Evolutionary conservation across 306 rosid genomes (phyloP).

Genomic region (Corylus americana): DNA sequence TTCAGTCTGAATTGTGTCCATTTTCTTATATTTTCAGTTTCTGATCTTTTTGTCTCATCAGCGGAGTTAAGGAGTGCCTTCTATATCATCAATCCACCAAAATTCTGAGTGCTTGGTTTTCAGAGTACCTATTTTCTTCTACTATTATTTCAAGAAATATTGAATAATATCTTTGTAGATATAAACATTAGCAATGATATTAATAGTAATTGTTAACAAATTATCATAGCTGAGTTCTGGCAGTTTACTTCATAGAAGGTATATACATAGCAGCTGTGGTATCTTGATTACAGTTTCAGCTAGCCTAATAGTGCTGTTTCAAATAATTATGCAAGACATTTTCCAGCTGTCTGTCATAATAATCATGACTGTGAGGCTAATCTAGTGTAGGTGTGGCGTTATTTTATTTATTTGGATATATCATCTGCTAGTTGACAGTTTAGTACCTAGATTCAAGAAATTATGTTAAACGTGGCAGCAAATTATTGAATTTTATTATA

Average conservation of each 20-base stretch:
- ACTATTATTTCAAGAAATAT: not conserved
- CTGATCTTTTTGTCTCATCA: not conserved
- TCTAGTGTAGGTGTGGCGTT: not conserved
- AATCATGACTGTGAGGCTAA: not conserved
- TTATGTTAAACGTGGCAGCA: not conserved
- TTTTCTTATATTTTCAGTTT: not conserved
- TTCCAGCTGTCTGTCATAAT: not conserved
- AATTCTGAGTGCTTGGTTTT: not conserved
- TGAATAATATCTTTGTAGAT: not conserved
- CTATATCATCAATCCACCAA: not conserved
- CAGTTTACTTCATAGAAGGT: not conserved
- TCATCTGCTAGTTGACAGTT: conserved; percentile 6
- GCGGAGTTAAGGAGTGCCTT: not conserved
- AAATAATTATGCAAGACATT: not conserved
- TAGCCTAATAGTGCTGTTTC: not conserved
- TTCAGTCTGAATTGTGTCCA: not conserved
- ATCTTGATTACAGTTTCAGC: not conserved
- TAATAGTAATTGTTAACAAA: not conserved
- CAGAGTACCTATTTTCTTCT: not conserved
- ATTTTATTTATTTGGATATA: not conserved
- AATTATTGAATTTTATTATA: not conserved
- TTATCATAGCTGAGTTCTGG: not conserved
- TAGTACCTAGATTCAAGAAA: not conserved
- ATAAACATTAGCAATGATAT: not conserved
- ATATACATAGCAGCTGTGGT: not conserved